Base-by-base conservation (phyloP, 768 basidiomycete species). In the Xerocomellus chrysenteron region DNA sequence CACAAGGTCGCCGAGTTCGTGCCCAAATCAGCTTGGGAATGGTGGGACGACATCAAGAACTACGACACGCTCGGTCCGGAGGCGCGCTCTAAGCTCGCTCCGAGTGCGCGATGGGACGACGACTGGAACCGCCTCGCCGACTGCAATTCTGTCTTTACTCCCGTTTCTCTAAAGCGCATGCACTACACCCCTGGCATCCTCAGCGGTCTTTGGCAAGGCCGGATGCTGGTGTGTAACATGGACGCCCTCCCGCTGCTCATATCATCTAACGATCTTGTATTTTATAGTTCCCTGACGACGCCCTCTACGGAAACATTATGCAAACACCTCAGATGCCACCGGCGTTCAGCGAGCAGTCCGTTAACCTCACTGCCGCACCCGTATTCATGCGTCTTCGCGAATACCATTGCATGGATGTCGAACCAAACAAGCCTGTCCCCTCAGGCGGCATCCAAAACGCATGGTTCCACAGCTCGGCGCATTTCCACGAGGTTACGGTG, bases 351-450 rank as follows among this genome's bases (percentile, higher is more conserved):
- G 80, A 81, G 57, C 59, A 62, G 12, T 59, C 63, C 4, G 55
- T 78, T 0, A 66, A 56, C 24, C 65, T 83, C 35, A 73, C 71
- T 5, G 78, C 77, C 54, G 71, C 76, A 24, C 86, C 86, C 5
- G 60, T 87, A 37, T 87, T 79, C 65, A 76, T 89, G 73, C 77
- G 83, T 12, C 69, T 88, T 26, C 69, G 73, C 42, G 88, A 90
- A 65, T 82, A 80, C 49, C 74, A 78, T 50, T 78, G 76, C 58
- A 71, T 76, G 64, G 72, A 81, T 41, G 52, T 68, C 48, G 39
- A 47, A 1, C 78, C 81, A 17, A 72, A 66, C 48, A 65, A 60
- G 33, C 76, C 73, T 2, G 65, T 55, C 3, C 40, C 59, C 11
- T 55, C 68, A 24, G 78, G 79, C 41, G 71, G 76, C 26, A 59